These are phyloP conservation scores for Arabidopsis arenosa DNA, from an alignment of 345 rosid species.

Conservation along the genomic window DNA sequence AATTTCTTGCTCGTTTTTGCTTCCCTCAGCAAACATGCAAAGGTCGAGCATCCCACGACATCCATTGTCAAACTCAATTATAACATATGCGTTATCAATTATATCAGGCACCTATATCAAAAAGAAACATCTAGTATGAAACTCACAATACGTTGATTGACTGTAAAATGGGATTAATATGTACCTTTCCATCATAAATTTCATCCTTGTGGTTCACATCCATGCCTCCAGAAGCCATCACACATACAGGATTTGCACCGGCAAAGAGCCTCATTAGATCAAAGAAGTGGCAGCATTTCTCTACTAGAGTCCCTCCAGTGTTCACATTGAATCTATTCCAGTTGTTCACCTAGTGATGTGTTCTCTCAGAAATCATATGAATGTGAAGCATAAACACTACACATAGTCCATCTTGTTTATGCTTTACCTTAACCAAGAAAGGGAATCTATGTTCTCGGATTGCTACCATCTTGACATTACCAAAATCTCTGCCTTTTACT, in stretches of 20 bases:
- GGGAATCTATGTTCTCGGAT: slow-evolving; percentile 94
- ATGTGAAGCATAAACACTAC: background rate
- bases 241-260: slow-evolving; percentile 78
- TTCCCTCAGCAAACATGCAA: slow-evolving; percentile 98
- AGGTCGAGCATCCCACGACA: slow-evolving; percentile 94
- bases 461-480: slow-evolving; percentile 86
- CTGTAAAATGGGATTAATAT: slow-evolving; percentile 11
- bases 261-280: slow-evolving; percentile 94
- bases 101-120: slow-evolving; percentile 78
- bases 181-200: slow-evolving; percentile 85
- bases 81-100: slow-evolving; percentile 87
- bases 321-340: slow-evolving; percentile 95
- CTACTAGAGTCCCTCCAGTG: slow-evolving; percentile 93
- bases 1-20: slow-evolving; percentile 94
- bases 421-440: slow-evolving; percentile 93
- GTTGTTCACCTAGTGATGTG: slow-evolving; percentile 64
- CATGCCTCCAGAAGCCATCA: slow-evolving; percentile 94
- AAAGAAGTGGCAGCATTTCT: slow-evolving; percentile 98
- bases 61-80: slow-evolving; percentile 88
- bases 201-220: slow-evolving; percentile 95
- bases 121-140: slow-evolving; percentile 12
- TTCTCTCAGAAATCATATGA: slow-evolving; percentile 26
- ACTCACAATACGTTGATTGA: background rate
- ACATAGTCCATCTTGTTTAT: slow-evolving; percentile 39
- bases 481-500: slow-evolving; percentile 72